Evolutionary conservation across 257 asterid species (phyloP), one percentile per base, ranked within the genome.

Genomic region (Solanum arcanum): DNA sequence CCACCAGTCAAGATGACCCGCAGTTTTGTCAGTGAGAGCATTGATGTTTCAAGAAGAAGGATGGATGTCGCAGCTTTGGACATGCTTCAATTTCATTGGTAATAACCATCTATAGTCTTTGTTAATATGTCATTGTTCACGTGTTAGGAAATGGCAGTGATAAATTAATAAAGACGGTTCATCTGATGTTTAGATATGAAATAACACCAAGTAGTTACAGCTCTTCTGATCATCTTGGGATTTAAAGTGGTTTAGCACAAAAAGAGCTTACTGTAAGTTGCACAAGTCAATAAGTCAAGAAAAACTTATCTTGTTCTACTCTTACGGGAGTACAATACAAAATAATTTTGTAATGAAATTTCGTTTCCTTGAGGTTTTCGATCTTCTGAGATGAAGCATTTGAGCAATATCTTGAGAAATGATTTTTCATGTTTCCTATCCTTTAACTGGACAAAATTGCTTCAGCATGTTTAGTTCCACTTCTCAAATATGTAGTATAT

Each of bases 1-100:
- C 98, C 98, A 52, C 99, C 99, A 2, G 99, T 96, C 88, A 97
- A 96, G 96, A 97, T 97, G 99, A 96, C 98, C 15, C 86, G 96
- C 60, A 94, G 92, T 92, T 96, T 86, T 74, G 99, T 97, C 81
- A 90, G 92, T 16, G 92, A 97, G n/a, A 95, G 93, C 93, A 93
- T 97, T 80, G 86, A 97, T 64, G 95, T 93, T 77, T 97, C 99
- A 15, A 88, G 93, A 13, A 95, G 91, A 91, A 95, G 99, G 92
- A 97, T 97, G 99, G 99, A 96, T 89, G 99, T 97, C 88, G 87
- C 94, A 47, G 89, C 95, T 64, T 88, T 97, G 88, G 99, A 96
- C 91, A 97, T 97, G 99, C 99, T 96, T 93, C 99, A 97, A 93
- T 95, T 97, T 92, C 99, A 97, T 89, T 97, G 99, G 99, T 97